Percentiles rank a stretch among this genome's conserved stretches.
phyloP scores from a whole-genome alignment of 192 early-diverging fungal species.

The Allomyces javanicus region DNA sequence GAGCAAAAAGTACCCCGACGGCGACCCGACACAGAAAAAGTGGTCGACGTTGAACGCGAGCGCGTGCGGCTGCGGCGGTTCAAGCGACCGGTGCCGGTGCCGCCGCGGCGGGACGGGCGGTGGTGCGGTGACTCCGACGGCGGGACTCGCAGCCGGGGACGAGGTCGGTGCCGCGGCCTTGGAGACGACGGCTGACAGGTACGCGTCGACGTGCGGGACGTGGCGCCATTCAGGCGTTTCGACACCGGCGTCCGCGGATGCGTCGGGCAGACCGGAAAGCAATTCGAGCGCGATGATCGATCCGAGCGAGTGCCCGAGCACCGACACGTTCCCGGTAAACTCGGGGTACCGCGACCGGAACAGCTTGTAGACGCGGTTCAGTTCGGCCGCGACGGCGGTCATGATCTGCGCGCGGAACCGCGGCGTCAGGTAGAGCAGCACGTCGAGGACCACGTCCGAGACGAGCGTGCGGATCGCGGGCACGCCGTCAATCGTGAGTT shows the following conservation, averaged over 20 bases:
- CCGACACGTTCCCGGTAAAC: not conserved
- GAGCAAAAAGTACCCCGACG: not conserved
- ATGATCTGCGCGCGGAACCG: not conserved
- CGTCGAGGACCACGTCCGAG: slow-evolving; percentile 1
- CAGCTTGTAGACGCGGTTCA: slow-evolving; percentile 1
- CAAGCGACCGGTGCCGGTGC: not conserved
- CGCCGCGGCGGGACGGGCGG: too few relatives aligned
- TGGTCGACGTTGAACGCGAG: not conserved
- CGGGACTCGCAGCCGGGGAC: not conserved
- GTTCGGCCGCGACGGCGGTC: not conserved
- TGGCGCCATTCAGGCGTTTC: not conserved
- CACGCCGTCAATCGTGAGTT: not conserved
- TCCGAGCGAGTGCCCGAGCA: slow-evolving; percentile 3
- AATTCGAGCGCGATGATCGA: not conserved
- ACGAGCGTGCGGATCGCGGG: not conserved
- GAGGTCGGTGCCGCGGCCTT: not conserved
- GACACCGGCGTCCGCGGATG: not conserved
- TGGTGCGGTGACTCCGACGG: too few relatives aligned
- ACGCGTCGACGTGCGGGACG: not conserved
- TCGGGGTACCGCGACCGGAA: not conserved
- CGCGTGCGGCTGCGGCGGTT: not conserved
- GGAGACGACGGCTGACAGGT: not conserved
- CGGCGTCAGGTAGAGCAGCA: slow-evolving; percentile 3
- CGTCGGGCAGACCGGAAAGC: too few relatives aligned
- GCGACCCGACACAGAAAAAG: not conserved